Percentiles rank a stretch among this genome's conserved stretches.
Evolutionary conservation across 768 basidiomycete genomes (phyloP).

Genomic region (Boletus rubroflammeus): DNA sequence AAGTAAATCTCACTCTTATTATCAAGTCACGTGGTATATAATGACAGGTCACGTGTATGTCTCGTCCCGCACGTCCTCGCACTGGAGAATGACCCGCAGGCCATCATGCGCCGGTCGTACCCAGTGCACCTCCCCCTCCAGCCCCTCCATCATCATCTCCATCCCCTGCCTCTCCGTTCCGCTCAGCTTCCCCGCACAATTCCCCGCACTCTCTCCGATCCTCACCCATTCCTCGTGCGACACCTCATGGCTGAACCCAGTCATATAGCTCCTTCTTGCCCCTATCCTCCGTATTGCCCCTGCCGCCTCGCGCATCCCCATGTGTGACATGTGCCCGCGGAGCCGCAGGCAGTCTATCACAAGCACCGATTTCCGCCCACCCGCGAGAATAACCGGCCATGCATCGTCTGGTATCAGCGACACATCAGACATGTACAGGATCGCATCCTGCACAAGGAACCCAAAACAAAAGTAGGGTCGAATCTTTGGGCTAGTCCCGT

Average conservation of each 20-base stretch:
- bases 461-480: slow-evolving; percentile 66
- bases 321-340: slow-evolving; percentile 68
- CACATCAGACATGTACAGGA: slow-evolving; percentile 82
- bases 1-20: neutral
- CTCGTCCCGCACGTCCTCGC: slow-evolving; percentile 53
- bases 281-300: slow-evolving; percentile 51
- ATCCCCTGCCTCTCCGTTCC: slow-evolving; percentile 41
- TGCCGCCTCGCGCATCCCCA: slow-evolving; percentile 66
- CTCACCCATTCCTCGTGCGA: slow-evolving; percentile 73
- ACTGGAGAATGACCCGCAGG: too few relatives aligned
- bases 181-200: slow-evolving; percentile 25
- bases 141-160: slow-evolving; percentile 45
- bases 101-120: slow-evolving; percentile 76
- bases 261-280: slow-evolving; percentile 63
- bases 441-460: slow-evolving; percentile 60
- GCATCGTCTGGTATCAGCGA: slow-evolving; percentile 73
- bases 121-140: slow-evolving; percentile 47
- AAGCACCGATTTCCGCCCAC: slow-evolving; percentile 43
- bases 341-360: slow-evolving; percentile 78
- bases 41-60: slow-evolving; percentile 37
- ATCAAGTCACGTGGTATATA: slow-evolving; percentile 9
- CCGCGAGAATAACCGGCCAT: slow-evolving; percentile 48
- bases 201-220: slow-evolving; percentile 53
- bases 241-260: slow-evolving; percentile 75
- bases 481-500: slow-evolving; percentile 22